Evolutionary conservation across 2,329 filamentous ascomycete genomes (phyloP), one percentile per base, ranked within the genome.

Genomic region (Cryphonectria japonica): DNA sequence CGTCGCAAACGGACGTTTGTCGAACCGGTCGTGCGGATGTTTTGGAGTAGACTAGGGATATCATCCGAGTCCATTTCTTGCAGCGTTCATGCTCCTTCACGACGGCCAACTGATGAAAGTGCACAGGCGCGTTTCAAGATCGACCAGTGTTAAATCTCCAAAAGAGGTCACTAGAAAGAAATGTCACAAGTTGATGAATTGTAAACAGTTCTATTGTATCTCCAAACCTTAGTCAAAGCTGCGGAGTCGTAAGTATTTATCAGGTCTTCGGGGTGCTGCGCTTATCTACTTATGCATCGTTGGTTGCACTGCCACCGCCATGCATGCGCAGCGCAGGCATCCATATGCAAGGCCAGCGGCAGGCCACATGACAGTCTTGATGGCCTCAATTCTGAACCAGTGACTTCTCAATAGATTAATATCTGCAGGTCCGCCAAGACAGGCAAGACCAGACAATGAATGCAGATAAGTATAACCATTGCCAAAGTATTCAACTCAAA

Each of bases 401-500:
- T 32, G 13, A 59, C 13, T 34, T 16, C 6, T 34, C 34, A 34
- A 34, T 34, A 6, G 11, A 39, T 9, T 7, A 16, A 13, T 59
- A 29, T 26, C 9, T 14, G n/a, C 13, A 2, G 7, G 26, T 9
- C 16, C 13, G 52, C 52, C n/a, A 14, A 32, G 5, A 34, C 11
- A 39, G 8, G 37, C 14, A 34, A 59, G 11, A 7, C 11, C 5
- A 59, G 26, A 16, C 16, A 7, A 8, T 59, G 13, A 16, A 2
- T 19, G 26, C 54, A 59, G 14, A 19, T 34, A 59, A 14, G 7
- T 34, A 39, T 39, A 2, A 8, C 16, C 29, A 22, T 2, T 14
- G 54, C 29, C 54, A 6, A n/a, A 11, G 6, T 46, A 34, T 14
- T 72, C 43, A 75, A 16, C 39, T 68, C 71, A 79, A 69, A 54